Percentiles rank a stretch among this genome's conserved stretches.
These are phyloP conservation scores for Plantago ovata DNA, from an alignment of 257 asterid species.

Conservation along the genomic window DNA sequence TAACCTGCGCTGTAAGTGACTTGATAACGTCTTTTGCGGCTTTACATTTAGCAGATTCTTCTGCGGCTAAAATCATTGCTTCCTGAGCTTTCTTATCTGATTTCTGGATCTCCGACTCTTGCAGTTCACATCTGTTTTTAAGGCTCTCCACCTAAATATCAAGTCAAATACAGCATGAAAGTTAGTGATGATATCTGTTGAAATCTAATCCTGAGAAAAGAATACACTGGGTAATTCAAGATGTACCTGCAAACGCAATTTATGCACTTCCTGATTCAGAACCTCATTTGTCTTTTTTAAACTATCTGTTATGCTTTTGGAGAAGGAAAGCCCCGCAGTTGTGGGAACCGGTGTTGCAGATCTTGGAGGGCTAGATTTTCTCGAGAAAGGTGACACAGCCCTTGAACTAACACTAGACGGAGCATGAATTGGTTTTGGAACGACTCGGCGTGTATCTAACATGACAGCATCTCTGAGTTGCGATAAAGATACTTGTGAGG, in stretches of 20 bases:
- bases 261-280: constrained; percentile 78
- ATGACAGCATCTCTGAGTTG: constrained; percentile 68
- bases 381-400: constrained; percentile 88
- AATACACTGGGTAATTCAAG: neutral
- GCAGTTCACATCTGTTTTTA: constrained; percentile 64
- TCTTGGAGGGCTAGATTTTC: constrained; percentile 85
- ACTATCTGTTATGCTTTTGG: constrained; percentile 73
- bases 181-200: constrained; percentile 1
- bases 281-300: constrained; percentile 82
- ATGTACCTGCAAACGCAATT: constrained; percentile 74
- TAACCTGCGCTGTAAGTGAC: constrained; percentile 88
- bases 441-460: constrained; percentile 47
- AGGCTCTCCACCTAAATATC: constrained; percentile 57
- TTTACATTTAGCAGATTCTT: constrained; percentile 86
- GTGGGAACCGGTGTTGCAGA: constrained; percentile 95
- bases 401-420: constrained; percentile 71
- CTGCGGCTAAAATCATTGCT: constrained; percentile 75
- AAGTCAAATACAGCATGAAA: constrained; percentile 17
- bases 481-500: constrained; percentile 66
- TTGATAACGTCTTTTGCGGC: constrained; percentile 96
- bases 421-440: constrained; percentile 61
- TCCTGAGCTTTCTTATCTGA: constrained; percentile 78
- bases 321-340: constrained; percentile 78
- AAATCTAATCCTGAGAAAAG: constrained; percentile 13
- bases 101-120: constrained; percentile 71